A percentile compares a stretch with the other conserved stretches of the same genome.
These are phyloP conservation scores for Prunella vulgaris DNA, from an alignment of 257 asterid genomes.

Conservation along the genomic window DNA sequence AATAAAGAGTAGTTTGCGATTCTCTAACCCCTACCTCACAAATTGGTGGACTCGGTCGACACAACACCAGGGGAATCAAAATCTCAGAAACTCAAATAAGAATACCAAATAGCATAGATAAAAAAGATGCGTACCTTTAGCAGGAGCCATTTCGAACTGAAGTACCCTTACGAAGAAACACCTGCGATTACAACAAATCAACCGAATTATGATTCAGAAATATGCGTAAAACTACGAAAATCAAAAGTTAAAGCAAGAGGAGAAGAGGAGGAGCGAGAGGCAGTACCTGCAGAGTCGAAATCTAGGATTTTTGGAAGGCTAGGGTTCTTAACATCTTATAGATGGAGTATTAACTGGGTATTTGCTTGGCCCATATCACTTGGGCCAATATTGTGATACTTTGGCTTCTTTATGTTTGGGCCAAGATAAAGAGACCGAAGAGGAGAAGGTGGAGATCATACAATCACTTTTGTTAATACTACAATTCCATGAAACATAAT, in stretches of 20 bases:
- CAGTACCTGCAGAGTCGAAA: conserved; percentile 17
- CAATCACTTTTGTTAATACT: no score
- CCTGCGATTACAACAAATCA: conserved; percentile 20
- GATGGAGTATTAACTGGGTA: background rate
- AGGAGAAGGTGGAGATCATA: no score
- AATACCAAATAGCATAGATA: background rate
- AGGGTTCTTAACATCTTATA: conserved; percentile 3
- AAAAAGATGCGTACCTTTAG: conserved; percentile 26
- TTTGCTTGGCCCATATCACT: background rate
- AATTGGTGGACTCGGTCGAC: no score
- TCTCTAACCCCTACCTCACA: no score
- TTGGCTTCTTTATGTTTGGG: background rate
- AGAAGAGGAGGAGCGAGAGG: background rate
- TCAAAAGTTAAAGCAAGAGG: background rate
- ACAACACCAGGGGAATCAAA: background rate
- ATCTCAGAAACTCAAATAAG: background rate
- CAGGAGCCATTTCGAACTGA: conserved; percentile 33
- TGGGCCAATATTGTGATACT: background rate
- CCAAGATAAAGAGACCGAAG: background rate
- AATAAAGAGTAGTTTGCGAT: no score
- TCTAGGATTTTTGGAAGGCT: conserved; percentile 25
- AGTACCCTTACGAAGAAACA: conserved; percentile 9
- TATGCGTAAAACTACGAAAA: background rate
- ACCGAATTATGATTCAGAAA: background rate
- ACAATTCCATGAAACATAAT: no score